phyloP scores from a whole-genome alignment of 495 filamentous ascomycete genomes.

The Mycothermus thermophilus region DNA sequence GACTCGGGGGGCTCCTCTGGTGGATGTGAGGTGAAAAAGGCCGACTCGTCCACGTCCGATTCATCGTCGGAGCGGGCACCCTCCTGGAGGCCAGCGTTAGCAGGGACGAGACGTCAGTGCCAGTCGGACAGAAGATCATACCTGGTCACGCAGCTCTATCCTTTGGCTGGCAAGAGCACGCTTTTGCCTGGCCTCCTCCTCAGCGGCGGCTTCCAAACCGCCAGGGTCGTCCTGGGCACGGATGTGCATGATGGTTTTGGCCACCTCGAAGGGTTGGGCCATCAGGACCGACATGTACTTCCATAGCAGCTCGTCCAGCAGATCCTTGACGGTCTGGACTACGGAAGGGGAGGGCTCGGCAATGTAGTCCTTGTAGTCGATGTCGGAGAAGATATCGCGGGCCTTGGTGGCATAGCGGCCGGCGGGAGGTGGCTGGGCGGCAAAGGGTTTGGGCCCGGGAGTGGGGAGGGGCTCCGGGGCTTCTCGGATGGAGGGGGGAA shows the following conservation, averaged over 20 bases:
- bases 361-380: constrained; percentile 82
- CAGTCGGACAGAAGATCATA: constrained; percentile 16
- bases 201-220: constrained; percentile 18
- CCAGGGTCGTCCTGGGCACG: constrained; percentile 39
- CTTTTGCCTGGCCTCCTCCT: constrained; percentile 12
- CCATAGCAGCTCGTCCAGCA: constrained; percentile 68
- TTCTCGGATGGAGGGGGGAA: constrained; percentile 64
- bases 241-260: constrained; percentile 83
- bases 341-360: constrained; percentile 61
- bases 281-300: constrained; percentile 74
- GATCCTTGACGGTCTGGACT: constrained; percentile 52
- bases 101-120: not conserved
- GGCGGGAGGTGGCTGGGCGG: constrained; percentile 36
- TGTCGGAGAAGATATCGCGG: constrained; percentile 68
- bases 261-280: constrained; percentile 92
- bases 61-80: constrained; percentile 33
- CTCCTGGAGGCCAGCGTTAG: constrained; percentile 6
- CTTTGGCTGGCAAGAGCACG: constrained; percentile 28
- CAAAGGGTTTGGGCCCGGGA: constrained; percentile 32
- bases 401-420: constrained; percentile 56
- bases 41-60: constrained; percentile 64
- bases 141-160: constrained; percentile 34
- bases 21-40: constrained; percentile 64
- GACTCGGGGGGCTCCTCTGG: no score
- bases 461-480: constrained; percentile 23